A percentile compares a stretch with the other conserved stretches of the same genome.
phyloP scores from a whole-genome alignment of 106 monocot species.

The Gastrodia elata region DNA sequence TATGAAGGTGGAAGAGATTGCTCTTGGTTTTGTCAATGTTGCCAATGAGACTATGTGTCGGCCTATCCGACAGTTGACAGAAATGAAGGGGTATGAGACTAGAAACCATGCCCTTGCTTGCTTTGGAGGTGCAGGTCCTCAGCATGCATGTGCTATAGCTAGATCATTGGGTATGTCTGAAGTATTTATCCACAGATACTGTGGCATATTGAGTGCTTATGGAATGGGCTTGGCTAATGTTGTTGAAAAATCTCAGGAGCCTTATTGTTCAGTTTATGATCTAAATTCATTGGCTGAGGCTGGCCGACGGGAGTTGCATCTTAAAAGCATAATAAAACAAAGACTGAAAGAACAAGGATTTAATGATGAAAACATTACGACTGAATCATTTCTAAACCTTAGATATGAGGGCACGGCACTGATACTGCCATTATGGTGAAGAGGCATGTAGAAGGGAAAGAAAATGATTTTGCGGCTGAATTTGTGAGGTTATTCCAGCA shows the following conservation, averaged over 20 bases:
- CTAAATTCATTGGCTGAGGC: slow-evolving; percentile 43
- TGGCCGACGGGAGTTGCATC: slow-evolving; percentile 39
- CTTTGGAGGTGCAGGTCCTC: slow-evolving; percentile 96
- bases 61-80: slow-evolving; percentile 84
- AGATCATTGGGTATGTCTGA: slow-evolving; percentile 84
- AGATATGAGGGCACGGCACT: slow-evolving; percentile 96
- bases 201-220: slow-evolving; percentile 96
- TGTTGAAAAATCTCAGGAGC: slow-evolving; percentile 82
- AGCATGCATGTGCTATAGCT: slow-evolving; percentile 91
- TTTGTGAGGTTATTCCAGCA: slow-evolving; percentile 72
- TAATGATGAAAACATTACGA: slow-evolving; percentile 50
- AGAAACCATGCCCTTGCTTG: slow-evolving; percentile 88
- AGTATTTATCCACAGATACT: slow-evolving; percentile 78
- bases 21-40: slow-evolving; percentile 85
- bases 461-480: slow-evolving; percentile 48
- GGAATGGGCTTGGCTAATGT: slow-evolving; percentile 98
- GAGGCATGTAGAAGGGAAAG: slow-evolving; percentile 24
- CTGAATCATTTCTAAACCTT: slow-evolving; percentile 77
- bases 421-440: slow-evolving; percentile 98
- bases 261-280: slow-evolving; percentile 60
- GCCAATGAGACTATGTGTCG: slow-evolving; percentile 99
- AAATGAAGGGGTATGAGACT: slow-evolving; percentile 99
- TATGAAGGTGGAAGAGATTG: slow-evolving; percentile 86
- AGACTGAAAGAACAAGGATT: slow-evolving; percentile 76
- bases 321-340: slow-evolving; percentile 45